Percentiles rank a stretch among this genome's conserved stretches.
Conservation (phyloP, 495 filamentous ascomycete species). For the Tuber brumale region DNA sequence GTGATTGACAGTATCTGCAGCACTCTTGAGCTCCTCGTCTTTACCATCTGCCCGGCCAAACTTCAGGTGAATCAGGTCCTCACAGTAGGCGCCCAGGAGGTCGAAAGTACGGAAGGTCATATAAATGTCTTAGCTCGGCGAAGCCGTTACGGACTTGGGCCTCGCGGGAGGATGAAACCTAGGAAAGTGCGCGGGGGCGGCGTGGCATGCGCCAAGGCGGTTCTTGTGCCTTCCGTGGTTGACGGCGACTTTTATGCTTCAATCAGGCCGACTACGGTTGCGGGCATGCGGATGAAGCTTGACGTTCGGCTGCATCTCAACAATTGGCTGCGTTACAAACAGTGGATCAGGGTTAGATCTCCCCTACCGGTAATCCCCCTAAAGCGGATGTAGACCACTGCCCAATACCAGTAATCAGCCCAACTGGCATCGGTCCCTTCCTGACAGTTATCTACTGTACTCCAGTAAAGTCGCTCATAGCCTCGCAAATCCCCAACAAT, state of each 20-base stretch:
- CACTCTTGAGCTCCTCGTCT: slow-evolving; percentile 47
- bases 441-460: no score
- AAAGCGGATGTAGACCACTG: slow-evolving; percentile 42
- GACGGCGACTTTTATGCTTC: slow-evolving; percentile 47
- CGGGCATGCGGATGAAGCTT: slow-evolving; percentile 55
- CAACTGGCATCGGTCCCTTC: slow-evolving; percentile 60
- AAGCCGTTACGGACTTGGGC: no score
- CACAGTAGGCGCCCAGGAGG: slow-evolving; percentile 42
- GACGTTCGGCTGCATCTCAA: no score
- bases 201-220: no score
- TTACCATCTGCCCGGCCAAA: slow-evolving; percentile 49
- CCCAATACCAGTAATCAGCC: slow-evolving; percentile 62
- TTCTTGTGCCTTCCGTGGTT: no score
- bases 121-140: no score
- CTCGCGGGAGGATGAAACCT: no score
- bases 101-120: no score
- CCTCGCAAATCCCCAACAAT: slow-evolving; percentile 55
- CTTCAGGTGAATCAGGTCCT: slow-evolving; percentile 52
- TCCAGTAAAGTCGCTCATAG: slow-evolving; percentile 62
- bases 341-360: slow-evolving; percentile 41
- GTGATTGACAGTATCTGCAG: slow-evolving; percentile 56
- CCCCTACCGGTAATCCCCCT: slow-evolving; percentile 19
- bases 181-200: no score
- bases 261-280: slow-evolving; percentile 61
- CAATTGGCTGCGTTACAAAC: slow-evolving; percentile 37